A percentile compares a stretch with the other conserved stretches of the same genome.
Evolutionary conservation across 179 eudicot species (phyloP).

Genomic region (Spinacia oleracea): DNA sequence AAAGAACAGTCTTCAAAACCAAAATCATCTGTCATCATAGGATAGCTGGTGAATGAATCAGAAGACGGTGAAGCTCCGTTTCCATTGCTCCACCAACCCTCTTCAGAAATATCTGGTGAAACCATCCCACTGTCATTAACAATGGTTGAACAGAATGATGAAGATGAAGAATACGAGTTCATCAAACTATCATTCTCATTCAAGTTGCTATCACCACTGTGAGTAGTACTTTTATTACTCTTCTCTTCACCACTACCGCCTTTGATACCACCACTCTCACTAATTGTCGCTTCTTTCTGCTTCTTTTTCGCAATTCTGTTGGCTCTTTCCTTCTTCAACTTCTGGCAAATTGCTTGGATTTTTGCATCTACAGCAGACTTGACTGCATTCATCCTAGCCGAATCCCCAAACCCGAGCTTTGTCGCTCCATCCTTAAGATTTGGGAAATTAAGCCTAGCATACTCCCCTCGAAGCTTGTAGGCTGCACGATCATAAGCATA

Average conservation of each 20-base stretch:
- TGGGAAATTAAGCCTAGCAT: slow-evolving; percentile 76
- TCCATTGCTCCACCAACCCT: slow-evolving; percentile 45
- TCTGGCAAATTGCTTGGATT: slow-evolving; percentile 70
- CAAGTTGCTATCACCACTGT: slow-evolving; percentile 8
- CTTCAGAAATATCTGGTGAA: slow-evolving; percentile 49
- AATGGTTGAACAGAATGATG: slow-evolving; percentile 35
- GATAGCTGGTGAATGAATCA: slow-evolving; percentile 38
- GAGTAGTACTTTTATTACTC: neutral
- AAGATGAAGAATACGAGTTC: slow-evolving; percentile 27
- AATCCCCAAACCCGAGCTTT: slow-evolving; percentile 49
- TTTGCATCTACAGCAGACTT: slow-evolving; percentile 67
- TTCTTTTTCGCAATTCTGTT: slow-evolving; percentile 43
- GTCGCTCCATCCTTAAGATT: slow-evolving; percentile 51
- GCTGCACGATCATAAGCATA: slow-evolving; percentile 87
- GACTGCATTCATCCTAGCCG: slow-evolving; percentile 47
- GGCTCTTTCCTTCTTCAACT: slow-evolving; percentile 47
- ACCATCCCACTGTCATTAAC: slow-evolving; percentile 38
- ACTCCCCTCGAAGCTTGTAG: slow-evolving; percentile 79
- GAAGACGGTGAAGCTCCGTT: slow-evolving; percentile 41
- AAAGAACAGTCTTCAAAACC: slow-evolving; percentile 57
- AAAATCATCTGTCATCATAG: slow-evolving; percentile 28
- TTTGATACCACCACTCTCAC: neutral
- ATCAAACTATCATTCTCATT: slow-evolving; percentile 28
- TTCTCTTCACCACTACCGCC: neutral
- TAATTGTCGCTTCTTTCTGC: slow-evolving; percentile 18